These are phyloP conservation scores for Hypseocharis bilobata DNA, from an alignment of 441 rosid species.

Conservation along the genomic window DNA sequence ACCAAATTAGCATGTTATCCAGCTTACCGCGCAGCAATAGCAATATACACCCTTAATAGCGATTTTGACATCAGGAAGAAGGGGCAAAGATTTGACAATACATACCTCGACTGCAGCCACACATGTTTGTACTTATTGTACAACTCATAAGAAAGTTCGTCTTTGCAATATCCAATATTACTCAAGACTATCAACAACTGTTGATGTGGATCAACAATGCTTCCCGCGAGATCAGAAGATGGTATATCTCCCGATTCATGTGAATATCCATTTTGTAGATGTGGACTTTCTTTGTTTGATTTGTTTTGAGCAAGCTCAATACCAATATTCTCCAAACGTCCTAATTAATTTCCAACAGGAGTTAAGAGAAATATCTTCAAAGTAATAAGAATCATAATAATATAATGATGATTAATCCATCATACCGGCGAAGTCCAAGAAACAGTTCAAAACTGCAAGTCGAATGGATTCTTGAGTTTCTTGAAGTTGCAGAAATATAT, in stretches of 20 bases:
- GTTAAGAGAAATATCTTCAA: background rate
- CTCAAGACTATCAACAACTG: conserved; percentile 72
- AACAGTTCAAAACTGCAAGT: conserved; percentile 84
- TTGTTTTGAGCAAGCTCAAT: conserved; percentile 56
- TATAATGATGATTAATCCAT: conserved; percentile 4
- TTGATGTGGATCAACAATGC: conserved; percentile 62
- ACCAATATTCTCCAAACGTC: conserved; percentile 71
- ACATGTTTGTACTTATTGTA: conserved; percentile 65
- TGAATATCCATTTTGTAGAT: conserved; percentile 54
- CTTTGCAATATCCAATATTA: conserved; percentile 94
- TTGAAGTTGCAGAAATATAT: conserved; percentile 64
- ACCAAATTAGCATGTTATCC: background rate
- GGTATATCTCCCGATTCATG: conserved; percentile 37
- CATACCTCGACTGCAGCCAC: conserved; percentile 69
- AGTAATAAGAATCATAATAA: conserved; percentile 12
- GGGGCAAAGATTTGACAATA: conserved; percentile 9
- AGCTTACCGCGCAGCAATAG: conserved; percentile 2
- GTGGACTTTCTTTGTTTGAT: conserved; percentile 43
- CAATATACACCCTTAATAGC: no score
- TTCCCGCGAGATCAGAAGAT: conserved; percentile 47
- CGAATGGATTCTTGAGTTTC: conserved; percentile 84
- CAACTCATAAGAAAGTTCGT: conserved; percentile 72
- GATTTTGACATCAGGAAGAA: conserved; percentile 1
- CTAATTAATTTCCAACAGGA: conserved; percentile 32
- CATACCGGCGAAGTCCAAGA: conserved; percentile 92